These are phyloP conservation scores for Arthrobotrys pseudoclavata DNA, from an alignment of 2,329 filamentous ascomycete species.

Conservation along the genomic window DNA sequence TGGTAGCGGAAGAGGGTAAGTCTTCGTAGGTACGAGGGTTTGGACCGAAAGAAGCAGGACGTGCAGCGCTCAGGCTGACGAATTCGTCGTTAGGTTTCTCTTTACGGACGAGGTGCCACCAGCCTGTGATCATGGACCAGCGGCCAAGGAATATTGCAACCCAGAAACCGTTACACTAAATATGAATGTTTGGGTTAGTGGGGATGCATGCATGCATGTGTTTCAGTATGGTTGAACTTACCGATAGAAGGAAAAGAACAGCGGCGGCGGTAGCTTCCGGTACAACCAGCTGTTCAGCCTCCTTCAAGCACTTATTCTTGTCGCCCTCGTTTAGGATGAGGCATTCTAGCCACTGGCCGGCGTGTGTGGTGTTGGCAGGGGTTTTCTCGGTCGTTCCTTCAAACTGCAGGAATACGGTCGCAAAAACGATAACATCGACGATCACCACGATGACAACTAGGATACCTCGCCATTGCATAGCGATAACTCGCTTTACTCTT, in stretches of 20 bases:
- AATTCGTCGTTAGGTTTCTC: constrained; percentile 79
- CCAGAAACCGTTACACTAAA: constrained; percentile 85
- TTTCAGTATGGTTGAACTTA: constrained; percentile 68
- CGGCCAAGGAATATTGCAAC: constrained; percentile 84
- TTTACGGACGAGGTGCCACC: constrained; percentile 76
- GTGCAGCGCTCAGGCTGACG: constrained; percentile 84
- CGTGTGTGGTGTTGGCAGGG: constrained; percentile 71
- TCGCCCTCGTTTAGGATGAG: constrained; percentile 73
- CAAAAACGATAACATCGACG: constrained; percentile 92
- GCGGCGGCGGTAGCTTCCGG: constrained; percentile 82
- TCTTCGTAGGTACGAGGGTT: constrained; percentile 52
- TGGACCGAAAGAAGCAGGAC: constrained; percentile 74
- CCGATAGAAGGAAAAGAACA: constrained; percentile 83
- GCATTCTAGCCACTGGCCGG: constrained; percentile 79
- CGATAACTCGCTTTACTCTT: constrained; percentile 85
- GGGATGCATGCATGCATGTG: constrained; percentile 30
- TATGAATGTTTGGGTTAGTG: constrained; percentile 58
- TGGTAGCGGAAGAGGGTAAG: constrained; percentile 54
- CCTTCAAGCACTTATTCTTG: constrained; percentile 75
- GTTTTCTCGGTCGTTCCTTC: constrained; percentile 80
- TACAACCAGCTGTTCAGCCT: constrained; percentile 76
- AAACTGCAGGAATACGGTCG: constrained; percentile 84
- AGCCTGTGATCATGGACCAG: constrained; percentile 86
- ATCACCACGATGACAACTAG: constrained; percentile 90
- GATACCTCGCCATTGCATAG: constrained; percentile 94